phyloP scores from a whole-genome alignment of 1,284 basidiomycete species.

The Microbotryum intermedium region DNA sequence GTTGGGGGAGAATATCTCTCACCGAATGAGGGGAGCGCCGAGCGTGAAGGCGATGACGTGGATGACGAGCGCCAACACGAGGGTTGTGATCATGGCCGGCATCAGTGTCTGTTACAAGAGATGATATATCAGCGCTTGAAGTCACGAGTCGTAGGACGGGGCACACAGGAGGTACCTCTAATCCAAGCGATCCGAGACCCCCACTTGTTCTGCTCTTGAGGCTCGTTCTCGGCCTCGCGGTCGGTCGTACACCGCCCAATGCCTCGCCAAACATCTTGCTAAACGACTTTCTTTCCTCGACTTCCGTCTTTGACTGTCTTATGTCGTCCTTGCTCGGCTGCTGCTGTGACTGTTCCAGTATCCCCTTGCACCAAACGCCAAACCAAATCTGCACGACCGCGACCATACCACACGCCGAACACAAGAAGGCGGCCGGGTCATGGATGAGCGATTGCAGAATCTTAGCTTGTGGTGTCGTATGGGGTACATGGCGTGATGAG shows the following conservation, averaged over 20 bases:
- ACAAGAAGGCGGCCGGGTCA: constrained; percentile 18
- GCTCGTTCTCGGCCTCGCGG: too few species aligned
- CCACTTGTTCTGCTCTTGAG: too few species aligned
- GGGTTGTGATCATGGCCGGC: constrained; percentile 49
- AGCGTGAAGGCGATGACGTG: constrained; percentile 55
- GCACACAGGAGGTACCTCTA: neutral
- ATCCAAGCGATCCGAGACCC: neutral
- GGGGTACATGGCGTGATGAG: too few species aligned
- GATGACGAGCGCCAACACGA: constrained; percentile 47
- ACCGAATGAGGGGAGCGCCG: constrained; percentile 63
- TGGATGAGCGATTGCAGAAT: constrained; percentile 4
- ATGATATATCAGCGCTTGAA: neutral
- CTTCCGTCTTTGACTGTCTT: neutral
- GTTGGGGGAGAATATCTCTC: constrained; percentile 31
- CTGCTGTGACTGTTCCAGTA: constrained; percentile 1
- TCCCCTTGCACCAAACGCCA: constrained; percentile 17
- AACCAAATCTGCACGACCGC: constrained; percentile 29
- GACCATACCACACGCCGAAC: constrained; percentile 7
- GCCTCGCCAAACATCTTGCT: constrained; percentile 6
- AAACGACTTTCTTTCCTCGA: neutral
- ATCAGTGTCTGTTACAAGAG: constrained; percentile 14
- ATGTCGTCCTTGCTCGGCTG: neutral
- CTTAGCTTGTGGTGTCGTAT: too few species aligned
- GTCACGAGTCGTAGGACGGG: too few species aligned
- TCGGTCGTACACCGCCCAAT: too few species aligned